Evolutionary conservation across 2,329 filamentous ascomycete genomes (phyloP).

Genomic region (Parastagonospora nodorum): DNA sequence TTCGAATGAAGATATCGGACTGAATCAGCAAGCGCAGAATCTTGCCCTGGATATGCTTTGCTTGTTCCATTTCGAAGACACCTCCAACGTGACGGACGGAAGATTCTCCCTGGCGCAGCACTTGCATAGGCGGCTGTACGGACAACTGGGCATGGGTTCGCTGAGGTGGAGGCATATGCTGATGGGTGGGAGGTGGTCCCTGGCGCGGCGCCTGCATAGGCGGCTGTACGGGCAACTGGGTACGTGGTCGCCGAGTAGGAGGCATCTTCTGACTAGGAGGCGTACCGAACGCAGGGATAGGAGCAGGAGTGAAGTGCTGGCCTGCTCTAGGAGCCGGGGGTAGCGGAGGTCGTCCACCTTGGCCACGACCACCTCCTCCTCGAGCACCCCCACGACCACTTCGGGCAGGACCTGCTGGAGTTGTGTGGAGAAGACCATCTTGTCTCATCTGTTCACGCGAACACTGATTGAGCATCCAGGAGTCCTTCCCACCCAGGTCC

Average conservation of each 20-base stretch:
- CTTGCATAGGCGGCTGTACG: not conserved
- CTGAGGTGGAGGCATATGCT: not conserved
- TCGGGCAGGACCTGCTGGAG: not conserved
- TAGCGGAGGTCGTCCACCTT: not conserved
- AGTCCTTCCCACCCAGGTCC: conserved; percentile 25
- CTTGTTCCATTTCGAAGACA: conserved; percentile 31
- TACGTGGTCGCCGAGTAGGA: not conserved
- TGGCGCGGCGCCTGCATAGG: not conserved
- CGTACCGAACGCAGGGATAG: not conserved
- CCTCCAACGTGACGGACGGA: conserved; percentile 12
- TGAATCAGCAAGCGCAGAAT: conserved; percentile 36
- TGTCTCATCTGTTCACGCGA: conserved; percentile 19
- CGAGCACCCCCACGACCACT: not conserved
- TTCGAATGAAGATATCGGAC: conserved; percentile 31
- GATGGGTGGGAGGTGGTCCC: not conserved
- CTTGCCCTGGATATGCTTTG: conserved; percentile 26
- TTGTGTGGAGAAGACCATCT: conserved; percentile 11
- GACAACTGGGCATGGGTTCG: not conserved
- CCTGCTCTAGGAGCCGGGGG: not conserved
- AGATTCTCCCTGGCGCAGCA: not conserved
- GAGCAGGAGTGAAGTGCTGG: not conserved
- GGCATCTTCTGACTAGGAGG: not conserved
- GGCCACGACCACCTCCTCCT: not conserved
- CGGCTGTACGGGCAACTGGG: not conserved
- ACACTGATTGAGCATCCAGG: conserved; percentile 26